Conservation (phyloP, 768 basidiomycete species). For the Hypholoma fasciculare region DNA sequence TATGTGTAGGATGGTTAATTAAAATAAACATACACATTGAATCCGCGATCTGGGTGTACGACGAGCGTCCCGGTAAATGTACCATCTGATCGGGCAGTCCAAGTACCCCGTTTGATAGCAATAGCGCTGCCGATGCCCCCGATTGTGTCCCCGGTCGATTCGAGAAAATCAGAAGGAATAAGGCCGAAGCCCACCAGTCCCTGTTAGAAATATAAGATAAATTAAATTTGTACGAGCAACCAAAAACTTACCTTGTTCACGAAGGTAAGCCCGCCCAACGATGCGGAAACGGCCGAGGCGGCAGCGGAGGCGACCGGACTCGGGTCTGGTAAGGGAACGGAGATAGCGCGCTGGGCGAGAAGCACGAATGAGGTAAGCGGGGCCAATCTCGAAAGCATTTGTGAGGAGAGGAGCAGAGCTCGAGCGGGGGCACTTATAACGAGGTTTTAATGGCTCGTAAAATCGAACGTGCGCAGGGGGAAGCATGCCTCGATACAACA, state of each 20-base stretch:
- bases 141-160: constrained; percentile 58
- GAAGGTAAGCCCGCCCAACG: constrained; percentile 11
- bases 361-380: not conserved
- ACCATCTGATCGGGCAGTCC: constrained; percentile 30
- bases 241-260: constrained; percentile 12
- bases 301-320: constrained; percentile 10
- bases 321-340: not conserved
- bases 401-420: not conserved
- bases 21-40: constrained; percentile 46
- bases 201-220: constrained; percentile 21
- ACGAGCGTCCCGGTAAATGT: constrained; percentile 49
- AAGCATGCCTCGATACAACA: not conserved
- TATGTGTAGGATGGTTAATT: not conserved
- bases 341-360: not conserved
- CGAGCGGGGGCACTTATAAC: not conserved
- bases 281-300: constrained; percentile 9
- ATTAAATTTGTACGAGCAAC: too few species aligned
- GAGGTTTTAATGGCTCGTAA: not conserved
- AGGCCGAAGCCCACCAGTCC: constrained; percentile 61
- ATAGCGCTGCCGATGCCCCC: constrained; percentile 68
- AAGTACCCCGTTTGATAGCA: constrained; percentile 51
- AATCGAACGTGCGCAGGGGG: not conserved
- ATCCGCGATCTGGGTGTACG: constrained; percentile 63
- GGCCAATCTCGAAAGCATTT: not conserved
- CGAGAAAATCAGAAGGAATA: constrained; percentile 57